phyloP scores from a whole-genome alignment of 176 grass and related monocot genomes.

The Oryza australiensis region DNA sequence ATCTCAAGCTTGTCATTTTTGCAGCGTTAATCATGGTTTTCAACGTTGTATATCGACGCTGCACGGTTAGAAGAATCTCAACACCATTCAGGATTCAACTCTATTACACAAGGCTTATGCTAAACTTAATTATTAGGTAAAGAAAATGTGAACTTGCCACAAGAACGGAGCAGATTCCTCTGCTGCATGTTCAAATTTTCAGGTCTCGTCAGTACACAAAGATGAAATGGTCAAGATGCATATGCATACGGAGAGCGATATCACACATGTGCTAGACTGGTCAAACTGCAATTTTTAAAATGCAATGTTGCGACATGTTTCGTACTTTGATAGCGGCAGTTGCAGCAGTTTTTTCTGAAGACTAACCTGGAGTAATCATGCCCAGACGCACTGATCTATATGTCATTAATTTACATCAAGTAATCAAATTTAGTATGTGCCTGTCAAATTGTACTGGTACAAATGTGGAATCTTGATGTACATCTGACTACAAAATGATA shows the following conservation, averaged over 20 bases:
- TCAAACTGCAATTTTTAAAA: background rate
- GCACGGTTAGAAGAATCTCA: background rate
- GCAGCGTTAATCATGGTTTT: background rate
- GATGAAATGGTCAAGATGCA: background rate
- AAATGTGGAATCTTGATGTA: background rate
- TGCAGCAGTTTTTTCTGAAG: slow-evolving; percentile 7
- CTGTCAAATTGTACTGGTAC: background rate
- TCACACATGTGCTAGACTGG: background rate
- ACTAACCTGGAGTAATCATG: background rate
- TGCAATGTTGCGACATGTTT: background rate
- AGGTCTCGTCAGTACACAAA: background rate
- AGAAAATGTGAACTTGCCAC: background rate
- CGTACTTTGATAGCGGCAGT: background rate
- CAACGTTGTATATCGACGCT: background rate
- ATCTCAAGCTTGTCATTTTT: background rate
- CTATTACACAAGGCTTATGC: background rate
- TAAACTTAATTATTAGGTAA: background rate
- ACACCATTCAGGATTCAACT: background rate
- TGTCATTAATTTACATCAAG: background rate
- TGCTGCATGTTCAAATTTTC: background rate
- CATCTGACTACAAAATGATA: background rate
- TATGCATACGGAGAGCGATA: background rate
- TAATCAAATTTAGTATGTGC: too few relatives aligned
- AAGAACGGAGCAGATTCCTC: background rate
- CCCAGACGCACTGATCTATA: background rate